These are phyloP conservation scores for Stephania japonica DNA, from an alignment of 164 flowering plant species.

Conservation along the genomic window DNA sequence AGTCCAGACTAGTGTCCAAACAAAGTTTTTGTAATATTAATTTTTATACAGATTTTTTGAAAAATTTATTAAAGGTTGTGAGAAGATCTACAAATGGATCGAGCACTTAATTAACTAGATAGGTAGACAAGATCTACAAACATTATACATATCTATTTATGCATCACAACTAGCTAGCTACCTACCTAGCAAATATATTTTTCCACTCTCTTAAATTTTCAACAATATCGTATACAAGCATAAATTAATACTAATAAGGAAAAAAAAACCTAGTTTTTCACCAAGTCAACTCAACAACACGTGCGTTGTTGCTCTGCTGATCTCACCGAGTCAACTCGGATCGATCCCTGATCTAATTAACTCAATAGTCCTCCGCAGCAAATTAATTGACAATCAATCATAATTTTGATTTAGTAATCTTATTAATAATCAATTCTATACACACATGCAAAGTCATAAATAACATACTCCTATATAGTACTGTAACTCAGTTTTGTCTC, in stretches of 20 bases:
- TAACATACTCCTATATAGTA: too few species aligned
- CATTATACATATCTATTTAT: background rate
- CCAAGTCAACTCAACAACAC: constrained; percentile 1
- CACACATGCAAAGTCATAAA: too few species aligned
- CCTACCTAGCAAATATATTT: background rate
- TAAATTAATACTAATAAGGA: too few species aligned
- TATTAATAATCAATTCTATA: too few species aligned
- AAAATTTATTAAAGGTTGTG: background rate
- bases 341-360: background rate
- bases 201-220: background rate
- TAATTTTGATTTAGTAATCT: too few species aligned
- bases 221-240: background rate
- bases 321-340: background rate
- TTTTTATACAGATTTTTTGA: too few species aligned
- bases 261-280: background rate
- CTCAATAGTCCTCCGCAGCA: background rate
- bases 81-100: background rate
- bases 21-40: too few species aligned
- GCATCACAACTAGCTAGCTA: background rate
- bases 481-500: too few species aligned
- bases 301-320: background rate
- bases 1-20: too few species aligned
- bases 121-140: background rate
- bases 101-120: background rate
- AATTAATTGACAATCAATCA: too few species aligned